Evolutionary conservation across 441 rosid genomes (phyloP).

Genomic region (Sinapis alba): DNA sequence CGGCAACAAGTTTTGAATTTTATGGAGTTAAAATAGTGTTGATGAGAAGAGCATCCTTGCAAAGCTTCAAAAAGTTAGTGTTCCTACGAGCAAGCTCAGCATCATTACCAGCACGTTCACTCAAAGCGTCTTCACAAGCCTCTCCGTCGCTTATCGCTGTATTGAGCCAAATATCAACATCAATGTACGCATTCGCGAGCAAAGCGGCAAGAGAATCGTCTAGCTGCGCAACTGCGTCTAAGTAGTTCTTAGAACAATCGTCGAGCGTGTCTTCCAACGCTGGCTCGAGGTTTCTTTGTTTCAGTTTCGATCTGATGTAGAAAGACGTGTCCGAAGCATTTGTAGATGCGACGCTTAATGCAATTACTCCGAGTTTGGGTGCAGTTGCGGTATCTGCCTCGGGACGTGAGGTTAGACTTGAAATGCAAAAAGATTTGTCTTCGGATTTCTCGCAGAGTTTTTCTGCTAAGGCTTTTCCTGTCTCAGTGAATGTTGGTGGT

Average conservation of each 20-base stretch:
- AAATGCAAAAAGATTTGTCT: conserved; percentile 38
- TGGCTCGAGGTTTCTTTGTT: conserved; percentile 35
- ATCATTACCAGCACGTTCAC: conserved; percentile 36
- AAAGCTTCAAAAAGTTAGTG: conserved; percentile 38
- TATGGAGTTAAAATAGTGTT: conserved; percentile 41
- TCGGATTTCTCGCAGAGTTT: conserved; percentile 40
- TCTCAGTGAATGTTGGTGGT: conserved; percentile 43
- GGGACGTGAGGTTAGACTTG: conserved; percentile 32
- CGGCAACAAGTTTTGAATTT: background rate
- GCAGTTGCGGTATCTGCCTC: conserved; percentile 39
- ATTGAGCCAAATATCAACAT: conserved; percentile 40
- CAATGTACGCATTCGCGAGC: conserved; percentile 31
- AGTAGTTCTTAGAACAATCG: conserved; percentile 39
- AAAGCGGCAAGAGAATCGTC: conserved; percentile 44
- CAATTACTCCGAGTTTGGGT: conserved; percentile 39
- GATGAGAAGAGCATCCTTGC: conserved; percentile 41
- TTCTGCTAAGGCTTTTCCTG: conserved; percentile 30
- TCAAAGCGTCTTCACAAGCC: conserved; percentile 37
- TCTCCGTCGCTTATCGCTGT: conserved; percentile 40
- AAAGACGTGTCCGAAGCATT: conserved; percentile 41
- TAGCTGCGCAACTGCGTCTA: conserved; percentile 43
- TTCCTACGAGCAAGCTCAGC: conserved; percentile 43
- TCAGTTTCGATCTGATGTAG: conserved; percentile 35
- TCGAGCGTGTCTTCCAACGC: conserved; percentile 45
- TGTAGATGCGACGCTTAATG: conserved; percentile 37